phyloP scores from a whole-genome alignment of 2,329 filamentous ascomycete species.

The Hypoxylon sp. region DNA sequence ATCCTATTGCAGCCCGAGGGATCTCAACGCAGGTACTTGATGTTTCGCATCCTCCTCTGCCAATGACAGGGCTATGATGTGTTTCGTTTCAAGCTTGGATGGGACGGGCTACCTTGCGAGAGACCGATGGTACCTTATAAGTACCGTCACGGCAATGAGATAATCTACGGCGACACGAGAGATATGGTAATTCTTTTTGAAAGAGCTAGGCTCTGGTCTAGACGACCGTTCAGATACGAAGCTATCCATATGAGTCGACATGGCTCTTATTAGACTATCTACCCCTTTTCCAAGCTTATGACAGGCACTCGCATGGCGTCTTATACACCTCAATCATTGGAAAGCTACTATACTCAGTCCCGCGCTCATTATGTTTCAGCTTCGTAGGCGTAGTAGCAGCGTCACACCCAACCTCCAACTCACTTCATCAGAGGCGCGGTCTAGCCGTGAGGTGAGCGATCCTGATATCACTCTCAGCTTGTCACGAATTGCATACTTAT shows the following conservation, averaged over 20 bases:
- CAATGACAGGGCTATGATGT: conserved; percentile 3
- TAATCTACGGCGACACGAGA: conserved; percentile 12
- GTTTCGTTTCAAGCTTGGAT: conserved; percentile 16
- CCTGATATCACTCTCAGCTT: conserved; percentile 1
- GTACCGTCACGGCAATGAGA: conserved; percentile 10
- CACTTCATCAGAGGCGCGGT: conserved; percentile 2
- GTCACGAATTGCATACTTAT: conserved; percentile 6
- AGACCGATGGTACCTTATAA: conserved; percentile 4
- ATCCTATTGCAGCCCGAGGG: conserved; percentile 17
- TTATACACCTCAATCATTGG: background rate
- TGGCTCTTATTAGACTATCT: background rate
- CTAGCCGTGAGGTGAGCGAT: too few species aligned
- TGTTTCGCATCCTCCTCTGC: conserved; percentile 19
- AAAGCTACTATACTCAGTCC: background rate
- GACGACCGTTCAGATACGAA: background rate
- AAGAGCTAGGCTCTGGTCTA: background rate
- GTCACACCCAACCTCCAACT: conserved; percentile 21
- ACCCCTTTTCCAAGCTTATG: background rate
- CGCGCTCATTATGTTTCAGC: background rate
- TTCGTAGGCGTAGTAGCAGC: conserved; percentile 1
- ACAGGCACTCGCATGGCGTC: background rate
- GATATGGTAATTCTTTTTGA: background rate
- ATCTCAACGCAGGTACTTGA: conserved; percentile 26
- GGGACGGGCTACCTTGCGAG: conserved; percentile 8
- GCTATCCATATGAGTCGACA: background rate